A percentile compares a stretch with the other conserved stretches of the same genome.
Conservation (phyloP, 2,329 filamentous ascomycete species). For the Fusarium sp. region DNA sequence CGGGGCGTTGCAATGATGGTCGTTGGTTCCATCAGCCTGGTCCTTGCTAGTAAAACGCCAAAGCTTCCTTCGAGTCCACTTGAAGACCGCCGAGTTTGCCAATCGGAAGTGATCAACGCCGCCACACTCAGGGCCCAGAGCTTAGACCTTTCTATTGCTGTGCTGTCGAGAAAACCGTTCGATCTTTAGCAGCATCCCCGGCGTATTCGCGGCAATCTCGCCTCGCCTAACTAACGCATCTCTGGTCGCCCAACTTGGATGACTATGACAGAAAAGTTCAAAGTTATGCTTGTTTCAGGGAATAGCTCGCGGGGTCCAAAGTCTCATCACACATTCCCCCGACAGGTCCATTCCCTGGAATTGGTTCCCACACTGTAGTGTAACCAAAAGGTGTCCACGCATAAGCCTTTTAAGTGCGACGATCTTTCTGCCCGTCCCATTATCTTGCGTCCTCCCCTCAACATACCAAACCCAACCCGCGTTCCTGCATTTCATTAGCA, state of each 20-base stretch:
- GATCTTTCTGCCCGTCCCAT: constrained; percentile 6
- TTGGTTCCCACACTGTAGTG: constrained; percentile 3
- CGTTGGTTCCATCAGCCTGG: constrained; percentile 7
- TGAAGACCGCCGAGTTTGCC: not conserved
- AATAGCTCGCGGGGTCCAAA: not conserved
- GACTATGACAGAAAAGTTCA: not conserved
- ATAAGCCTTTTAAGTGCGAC: constrained; percentile 15
- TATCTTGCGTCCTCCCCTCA: not conserved
- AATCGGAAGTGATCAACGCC: constrained; percentile 19
- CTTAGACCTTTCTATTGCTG: not conserved
- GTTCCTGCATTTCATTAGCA: constrained; percentile 13
- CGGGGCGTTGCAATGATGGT: not conserved
- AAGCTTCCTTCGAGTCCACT: constrained; percentile 11
- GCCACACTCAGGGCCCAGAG: constrained; percentile 13
- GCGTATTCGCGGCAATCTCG: constrained; percentile 10
- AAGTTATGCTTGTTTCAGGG: constrained; percentile 4
- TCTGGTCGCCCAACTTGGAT: not conserved
- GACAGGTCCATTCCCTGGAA: not conserved
- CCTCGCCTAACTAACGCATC: constrained; percentile 1
- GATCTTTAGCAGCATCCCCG: constrained; percentile 11
- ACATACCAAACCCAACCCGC: not conserved
- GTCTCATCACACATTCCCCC: constrained; percentile 12
- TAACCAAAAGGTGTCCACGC: not conserved
- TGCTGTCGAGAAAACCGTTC: constrained; percentile 5
- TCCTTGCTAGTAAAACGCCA: constrained; percentile 8